Evolutionary conservation across 371 early-diverging fungal genomes (phyloP).

Genomic region (Saksenaea vasiformis): DNA sequence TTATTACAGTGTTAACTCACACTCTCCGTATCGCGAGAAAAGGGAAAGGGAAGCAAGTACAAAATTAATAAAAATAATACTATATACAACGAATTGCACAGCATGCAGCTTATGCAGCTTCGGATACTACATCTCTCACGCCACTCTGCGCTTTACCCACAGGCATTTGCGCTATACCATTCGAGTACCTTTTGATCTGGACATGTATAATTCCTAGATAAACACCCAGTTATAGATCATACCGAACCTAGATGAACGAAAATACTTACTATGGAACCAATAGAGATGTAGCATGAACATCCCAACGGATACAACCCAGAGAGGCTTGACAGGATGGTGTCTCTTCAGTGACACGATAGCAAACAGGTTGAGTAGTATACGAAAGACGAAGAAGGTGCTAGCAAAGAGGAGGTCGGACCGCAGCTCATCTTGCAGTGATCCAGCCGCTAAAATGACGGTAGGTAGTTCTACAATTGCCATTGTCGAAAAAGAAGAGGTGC

Average conservation of each 20-base stretch:
- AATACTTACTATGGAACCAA: constrained; percentile 37
- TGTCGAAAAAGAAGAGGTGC: constrained; percentile 26
- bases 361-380: constrained; percentile 32
- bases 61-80: not conserved
- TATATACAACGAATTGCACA: not conserved
- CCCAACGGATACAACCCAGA: constrained; percentile 27
- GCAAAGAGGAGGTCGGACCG: constrained; percentile 35
- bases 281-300: constrained; percentile 36
- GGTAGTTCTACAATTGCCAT: constrained; percentile 35
- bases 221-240: not conserved
- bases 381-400: constrained; percentile 28
- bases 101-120: not conserved
- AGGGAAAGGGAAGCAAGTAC: not conserved
- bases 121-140: not conserved
- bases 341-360: constrained; percentile 29
- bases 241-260: not conserved
- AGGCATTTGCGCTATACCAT: not conserved
- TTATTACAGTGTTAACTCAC: no score
- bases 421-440: constrained; percentile 19
- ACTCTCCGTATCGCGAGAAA: no score
- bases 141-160: not conserved
- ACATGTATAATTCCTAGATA: not conserved
- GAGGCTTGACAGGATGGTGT: constrained; percentile 22
- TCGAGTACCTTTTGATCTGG: not conserved
- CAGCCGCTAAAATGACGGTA: constrained; percentile 30